A percentile compares a stretch with the other conserved stretches of the same genome.
Conservation (phyloP, 768 basidiomycete species). For the Glaciozyma martinii region DNA sequence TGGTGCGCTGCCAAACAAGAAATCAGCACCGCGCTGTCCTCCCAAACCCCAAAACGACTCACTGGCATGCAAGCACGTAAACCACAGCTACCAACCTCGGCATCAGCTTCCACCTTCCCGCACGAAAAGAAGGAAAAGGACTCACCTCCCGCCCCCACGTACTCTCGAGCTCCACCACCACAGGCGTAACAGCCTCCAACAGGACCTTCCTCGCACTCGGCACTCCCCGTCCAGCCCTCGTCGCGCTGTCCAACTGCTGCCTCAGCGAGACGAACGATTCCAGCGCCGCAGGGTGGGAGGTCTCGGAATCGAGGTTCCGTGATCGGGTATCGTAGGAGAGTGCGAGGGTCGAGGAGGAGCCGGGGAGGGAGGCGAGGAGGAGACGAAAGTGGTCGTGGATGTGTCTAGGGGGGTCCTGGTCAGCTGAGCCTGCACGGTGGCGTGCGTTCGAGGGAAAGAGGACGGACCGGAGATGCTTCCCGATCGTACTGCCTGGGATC, state of each 20-base stretch:
- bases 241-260: not conserved
- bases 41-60: not conserved
- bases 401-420: slow-evolving; percentile 6
- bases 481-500: slow-evolving; percentile 19
- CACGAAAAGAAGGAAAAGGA: not conserved
- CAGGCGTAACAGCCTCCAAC: slow-evolving; percentile 25
- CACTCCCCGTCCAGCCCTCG: not conserved
- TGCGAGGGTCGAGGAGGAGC: not conserved
- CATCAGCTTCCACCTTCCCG: not conserved
- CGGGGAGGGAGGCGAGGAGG: slow-evolving; percentile 15
- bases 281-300: slow-evolving; percentile 10
- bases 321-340: slow-evolving; percentile 27
- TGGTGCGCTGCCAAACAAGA: slow-evolving; percentile 7
- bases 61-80: slow-evolving; percentile 18
- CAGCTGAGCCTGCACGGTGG: too few relatives aligned
- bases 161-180: slow-evolving; percentile 12
- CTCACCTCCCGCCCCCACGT: slow-evolving; percentile 26
- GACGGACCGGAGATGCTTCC: slow-evolving; percentile 30
- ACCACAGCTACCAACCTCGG: slow-evolving; percentile 14
- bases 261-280: slow-evolving; percentile 4
- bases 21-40: not conserved
- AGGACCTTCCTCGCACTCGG: slow-evolving; percentile 3
- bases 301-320: slow-evolving; percentile 25
- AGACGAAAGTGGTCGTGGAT: slow-evolving; percentile 26
- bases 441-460: slow-evolving; percentile 12